These are phyloP conservation scores for Misopates orontium DNA, from an alignment of 257 asterid genomes.

Conservation along the genomic window DNA sequence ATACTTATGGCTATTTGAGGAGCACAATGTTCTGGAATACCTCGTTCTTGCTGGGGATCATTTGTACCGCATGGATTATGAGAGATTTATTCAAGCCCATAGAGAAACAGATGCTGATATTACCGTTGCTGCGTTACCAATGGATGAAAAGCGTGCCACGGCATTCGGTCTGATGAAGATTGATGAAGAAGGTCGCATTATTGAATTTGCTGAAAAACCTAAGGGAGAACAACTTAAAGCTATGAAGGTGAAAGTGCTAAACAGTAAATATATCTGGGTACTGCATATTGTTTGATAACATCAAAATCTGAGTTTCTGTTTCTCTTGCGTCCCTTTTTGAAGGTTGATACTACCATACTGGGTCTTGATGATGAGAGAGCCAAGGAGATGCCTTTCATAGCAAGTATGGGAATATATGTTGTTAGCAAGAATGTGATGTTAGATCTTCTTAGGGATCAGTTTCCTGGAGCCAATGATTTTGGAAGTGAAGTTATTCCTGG, in stretches of 20 bases:
- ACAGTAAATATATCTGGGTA: slow-evolving; percentile 10
- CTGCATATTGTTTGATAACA: background rate
- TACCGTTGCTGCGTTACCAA: slow-evolving; percentile 94
- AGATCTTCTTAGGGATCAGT: slow-evolving; percentile 65
- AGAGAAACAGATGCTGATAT: slow-evolving; percentile 98
- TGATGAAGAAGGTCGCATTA: slow-evolving; percentile 93
- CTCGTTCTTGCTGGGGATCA: slow-evolving; percentile 95
- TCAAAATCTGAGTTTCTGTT: slow-evolving; percentile 19
- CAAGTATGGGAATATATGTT: slow-evolving; percentile 97
- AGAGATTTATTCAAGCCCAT: slow-evolving; percentile 92
- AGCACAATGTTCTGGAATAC: slow-evolving; percentile 82
- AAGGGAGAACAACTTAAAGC: slow-evolving; percentile 86
- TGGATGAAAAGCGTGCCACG: slow-evolving; percentile 96
- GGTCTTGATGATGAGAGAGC: slow-evolving; percentile 96
- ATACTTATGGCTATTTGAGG: slow-evolving; percentile 88
- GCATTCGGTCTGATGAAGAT: slow-evolving; percentile 96
- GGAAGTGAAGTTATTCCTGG: slow-evolving; percentile 99
- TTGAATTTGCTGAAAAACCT: slow-evolving; percentile 92
- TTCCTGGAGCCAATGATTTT: slow-evolving; percentile 94
- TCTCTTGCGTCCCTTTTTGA: slow-evolving; percentile 16
- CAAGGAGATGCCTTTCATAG: slow-evolving; percentile 90
- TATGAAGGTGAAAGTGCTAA: slow-evolving; percentile 55
- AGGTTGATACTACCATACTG: slow-evolving; percentile 93
- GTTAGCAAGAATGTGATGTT: slow-evolving; percentile 92
- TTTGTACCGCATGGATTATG: slow-evolving; percentile 92